Percentiles rank a stretch among this genome's conserved stretches.
These are phyloP conservation scores for Cyberlindnera samutprakarnensis DNA, from an alignment of 805 yeast genomes.

Conservation along the genomic window DNA sequence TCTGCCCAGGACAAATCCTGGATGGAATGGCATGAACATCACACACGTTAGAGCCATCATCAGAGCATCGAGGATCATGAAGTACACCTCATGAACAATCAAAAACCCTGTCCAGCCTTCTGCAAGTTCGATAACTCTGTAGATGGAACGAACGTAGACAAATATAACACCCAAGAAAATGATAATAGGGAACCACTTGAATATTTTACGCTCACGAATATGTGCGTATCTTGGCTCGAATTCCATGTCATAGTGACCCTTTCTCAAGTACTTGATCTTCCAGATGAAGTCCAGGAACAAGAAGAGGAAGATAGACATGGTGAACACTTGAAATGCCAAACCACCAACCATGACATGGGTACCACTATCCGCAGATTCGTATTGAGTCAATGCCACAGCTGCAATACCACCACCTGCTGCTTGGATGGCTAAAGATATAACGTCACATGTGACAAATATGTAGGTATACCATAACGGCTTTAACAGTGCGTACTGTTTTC, in stretches of 20 bases:
- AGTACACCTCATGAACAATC: constrained; percentile 51
- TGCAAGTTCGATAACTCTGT: constrained; percentile 63
- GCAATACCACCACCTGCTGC: constrained; percentile 75
- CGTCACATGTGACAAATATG: constrained; percentile 60
- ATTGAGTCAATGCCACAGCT: constrained; percentile 15
- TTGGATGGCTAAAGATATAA: constrained; percentile 57
- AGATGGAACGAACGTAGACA: constrained; percentile 60
- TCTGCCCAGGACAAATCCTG: constrained; percentile 44
- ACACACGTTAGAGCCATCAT: constrained; percentile 48
- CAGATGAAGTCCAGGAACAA: constrained; percentile 42
- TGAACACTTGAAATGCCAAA: constrained; percentile 63
- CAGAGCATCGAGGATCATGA: constrained; percentile 53
- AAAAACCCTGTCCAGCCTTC: constrained; percentile 68
- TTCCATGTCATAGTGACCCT: constrained; percentile 20
- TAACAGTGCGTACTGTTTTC: constrained; percentile 41
- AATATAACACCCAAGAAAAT: constrained; percentile 41
- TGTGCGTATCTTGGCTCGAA: constrained; percentile 30
- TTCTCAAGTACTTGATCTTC: constrained; percentile 26
- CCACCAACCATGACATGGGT: constrained; percentile 72
- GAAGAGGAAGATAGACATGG: constrained; percentile 54
- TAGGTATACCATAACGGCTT: constrained; percentile 56
- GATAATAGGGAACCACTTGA: constrained; percentile 36
- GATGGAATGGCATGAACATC: constrained; percentile 48
- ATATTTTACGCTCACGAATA: constrained; percentile 29
- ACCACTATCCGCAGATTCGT: constrained; percentile 35